Conservation (phyloP, 2,329 filamentous ascomycete genomes). For the Sordariomycetes sp. region DNA sequence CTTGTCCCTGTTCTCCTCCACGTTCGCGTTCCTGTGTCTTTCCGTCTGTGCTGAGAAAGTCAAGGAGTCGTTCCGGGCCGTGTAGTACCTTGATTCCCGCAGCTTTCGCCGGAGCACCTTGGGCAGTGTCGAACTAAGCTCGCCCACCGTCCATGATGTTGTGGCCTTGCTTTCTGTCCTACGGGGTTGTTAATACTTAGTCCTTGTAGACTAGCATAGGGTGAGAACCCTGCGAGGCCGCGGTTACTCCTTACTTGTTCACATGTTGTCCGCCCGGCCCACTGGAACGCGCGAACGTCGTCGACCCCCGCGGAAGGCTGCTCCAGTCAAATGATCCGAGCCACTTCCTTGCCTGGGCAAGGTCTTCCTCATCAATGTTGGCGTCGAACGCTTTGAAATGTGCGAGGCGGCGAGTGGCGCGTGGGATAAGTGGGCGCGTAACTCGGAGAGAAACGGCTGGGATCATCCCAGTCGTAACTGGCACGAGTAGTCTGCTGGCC, state of each 20-base stretch:
- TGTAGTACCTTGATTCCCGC: constrained; percentile 43
- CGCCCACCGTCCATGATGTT: constrained; percentile 37
- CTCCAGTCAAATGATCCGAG: constrained; percentile 28
- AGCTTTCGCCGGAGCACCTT: constrained; percentile 33
- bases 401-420: constrained; percentile 3
- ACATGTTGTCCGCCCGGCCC: constrained; percentile 52
- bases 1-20: constrained; percentile 40
- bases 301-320: constrained; percentile 38
- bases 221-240: background rate
- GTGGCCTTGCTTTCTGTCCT: constrained; percentile 52
- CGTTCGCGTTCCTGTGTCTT: constrained; percentile 39
- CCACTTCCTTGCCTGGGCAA: constrained; percentile 43
- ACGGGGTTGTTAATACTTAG: background rate
- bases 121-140: constrained; percentile 34
- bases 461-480: background rate
- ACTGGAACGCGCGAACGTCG: constrained; percentile 45
- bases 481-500: background rate
- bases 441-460: background rate
- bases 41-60: constrained; percentile 44
- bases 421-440: background rate
- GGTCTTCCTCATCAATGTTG: constrained; percentile 34
- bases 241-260: constrained; percentile 39
- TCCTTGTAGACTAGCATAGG: background rate
- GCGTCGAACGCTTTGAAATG: constrained; percentile 38
- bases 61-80: constrained; percentile 37